Percentiles rank a stretch among this genome's conserved stretches.
Evolutionary conservation across 2,329 filamentous ascomycete species (phyloP).

Genomic region (Rosellinia necatrix): DNA sequence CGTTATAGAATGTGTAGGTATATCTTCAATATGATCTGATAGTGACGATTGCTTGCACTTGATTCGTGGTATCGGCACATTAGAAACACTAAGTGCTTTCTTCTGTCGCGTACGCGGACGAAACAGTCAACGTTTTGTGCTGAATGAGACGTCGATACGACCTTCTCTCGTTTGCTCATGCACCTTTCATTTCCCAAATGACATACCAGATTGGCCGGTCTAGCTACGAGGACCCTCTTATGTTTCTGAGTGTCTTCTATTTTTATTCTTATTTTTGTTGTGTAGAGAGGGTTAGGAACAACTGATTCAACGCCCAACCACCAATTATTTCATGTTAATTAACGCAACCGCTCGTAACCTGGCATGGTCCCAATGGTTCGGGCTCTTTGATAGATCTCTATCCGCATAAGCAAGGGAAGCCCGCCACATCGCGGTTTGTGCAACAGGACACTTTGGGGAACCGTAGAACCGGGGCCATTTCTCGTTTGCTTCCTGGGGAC

Average conservation of each 20-base stretch:
- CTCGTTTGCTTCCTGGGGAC: conserved; percentile 14
- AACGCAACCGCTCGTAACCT: conserved; percentile 17
- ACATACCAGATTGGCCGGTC: conserved; percentile 7
- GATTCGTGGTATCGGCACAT: conserved; percentile 21
- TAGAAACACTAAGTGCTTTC: conserved; percentile 4
- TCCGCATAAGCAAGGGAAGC: conserved; percentile 28
- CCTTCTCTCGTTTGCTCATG: conserved; percentile 24
- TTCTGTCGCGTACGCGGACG: conserved; percentile 15
- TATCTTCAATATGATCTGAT: conserved; percentile 24
- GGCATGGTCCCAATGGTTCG: conserved; percentile 20
- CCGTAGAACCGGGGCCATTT: conserved; percentile 19
- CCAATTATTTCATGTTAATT: conserved; percentile 13
- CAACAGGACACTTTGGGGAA: conserved; percentile 27
- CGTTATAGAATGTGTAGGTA: conserved; percentile 8
- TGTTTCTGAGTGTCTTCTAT: conserved; percentile 4
- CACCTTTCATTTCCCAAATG: conserved; percentile 26
- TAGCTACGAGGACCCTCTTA: conserved; percentile 2
- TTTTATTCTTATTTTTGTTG: no score
- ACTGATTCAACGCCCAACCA: conserved; percentile 4
- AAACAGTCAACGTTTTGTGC: conserved; percentile 24
- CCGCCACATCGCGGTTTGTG: conserved; percentile 28
- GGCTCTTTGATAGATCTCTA: conserved; percentile 25
- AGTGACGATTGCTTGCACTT: conserved; percentile 8
- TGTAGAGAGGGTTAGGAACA: no score
- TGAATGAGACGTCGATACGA: conserved; percentile 17